phyloP scores from a whole-genome alignment of 2,329 filamentous ascomycete genomes.

The Xylaria sp. region DNA sequence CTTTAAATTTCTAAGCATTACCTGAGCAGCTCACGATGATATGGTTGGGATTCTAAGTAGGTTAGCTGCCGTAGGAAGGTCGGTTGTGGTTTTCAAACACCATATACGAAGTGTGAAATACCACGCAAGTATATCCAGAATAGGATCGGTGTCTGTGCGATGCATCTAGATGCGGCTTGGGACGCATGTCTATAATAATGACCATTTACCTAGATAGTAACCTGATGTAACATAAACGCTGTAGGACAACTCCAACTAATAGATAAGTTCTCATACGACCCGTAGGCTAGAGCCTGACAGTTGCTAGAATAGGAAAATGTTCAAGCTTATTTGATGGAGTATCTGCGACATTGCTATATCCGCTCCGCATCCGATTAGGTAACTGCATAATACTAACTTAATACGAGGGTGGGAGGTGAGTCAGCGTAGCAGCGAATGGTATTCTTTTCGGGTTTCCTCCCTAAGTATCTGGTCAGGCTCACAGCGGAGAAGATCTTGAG shows the following conservation, averaged over 20 bases:
- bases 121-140: not conserved
- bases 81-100: not conserved
- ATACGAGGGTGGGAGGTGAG: not conserved
- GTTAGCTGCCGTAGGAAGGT: not conserved
- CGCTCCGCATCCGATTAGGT: not conserved
- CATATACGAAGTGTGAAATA: not conserved
- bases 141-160: not conserved
- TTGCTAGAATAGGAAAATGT: conserved; percentile 18
- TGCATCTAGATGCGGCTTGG: not conserved
- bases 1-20: conserved; percentile 6
- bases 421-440: not conserved
- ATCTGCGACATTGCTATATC: not conserved
- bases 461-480: not conserved
- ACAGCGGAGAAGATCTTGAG: not conserved
- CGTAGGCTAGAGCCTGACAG: not conserved
- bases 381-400: not conserved
- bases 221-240: not conserved
- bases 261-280: not conserved
- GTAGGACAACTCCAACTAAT: not conserved
- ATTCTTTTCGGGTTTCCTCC: not conserved
- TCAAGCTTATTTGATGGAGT: not conserved
- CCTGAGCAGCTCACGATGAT: not conserved
- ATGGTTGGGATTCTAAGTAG: not conserved
- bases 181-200: not conserved
- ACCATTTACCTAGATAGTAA: not conserved